phyloP scores from a whole-genome alignment of 169 alveolate species.

The Plasmodium reichenowi region DNA sequence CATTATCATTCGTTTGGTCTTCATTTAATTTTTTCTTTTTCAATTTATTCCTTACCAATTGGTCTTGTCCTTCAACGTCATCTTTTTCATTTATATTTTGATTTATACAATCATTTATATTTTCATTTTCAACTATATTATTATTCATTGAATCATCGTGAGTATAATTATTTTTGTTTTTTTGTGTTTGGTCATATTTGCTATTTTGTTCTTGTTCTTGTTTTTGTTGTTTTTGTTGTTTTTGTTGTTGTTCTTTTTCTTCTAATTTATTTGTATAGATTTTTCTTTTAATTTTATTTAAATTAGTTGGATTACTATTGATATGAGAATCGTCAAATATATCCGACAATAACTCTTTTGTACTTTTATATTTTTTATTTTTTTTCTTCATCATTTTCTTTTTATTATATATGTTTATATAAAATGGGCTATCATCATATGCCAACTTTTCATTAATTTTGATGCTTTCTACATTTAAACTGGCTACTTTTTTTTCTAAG shows the following conservation, averaged over 20 bases:
- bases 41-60: not conserved
- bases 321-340: not conserved
- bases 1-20: not conserved
- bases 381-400: constrained; percentile 15
- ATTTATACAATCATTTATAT: not conserved
- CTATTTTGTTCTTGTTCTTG: not conserved
- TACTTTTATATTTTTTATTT: not conserved
- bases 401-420: constrained; percentile 55
- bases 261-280: not conserved
- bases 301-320: not conserved
- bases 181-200: not conserved
- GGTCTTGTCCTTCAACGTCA: not conserved
- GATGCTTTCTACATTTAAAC: constrained; percentile 50
- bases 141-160: not conserved
- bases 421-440: constrained; percentile 69
- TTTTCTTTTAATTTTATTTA: constrained; percentile 36
- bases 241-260: not conserved
- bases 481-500: constrained; percentile 67
- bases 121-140: not conserved
- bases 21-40: constrained; percentile 10
- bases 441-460: constrained; percentile 68
- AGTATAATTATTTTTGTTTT: not conserved
- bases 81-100: not conserved
- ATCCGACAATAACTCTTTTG: not conserved
- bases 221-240: constrained; percentile 9